These are phyloP conservation scores for Domatiomyces globalis DNA, from an alignment of 2,329 filamentous ascomycete species.

Conservation along the genomic window DNA sequence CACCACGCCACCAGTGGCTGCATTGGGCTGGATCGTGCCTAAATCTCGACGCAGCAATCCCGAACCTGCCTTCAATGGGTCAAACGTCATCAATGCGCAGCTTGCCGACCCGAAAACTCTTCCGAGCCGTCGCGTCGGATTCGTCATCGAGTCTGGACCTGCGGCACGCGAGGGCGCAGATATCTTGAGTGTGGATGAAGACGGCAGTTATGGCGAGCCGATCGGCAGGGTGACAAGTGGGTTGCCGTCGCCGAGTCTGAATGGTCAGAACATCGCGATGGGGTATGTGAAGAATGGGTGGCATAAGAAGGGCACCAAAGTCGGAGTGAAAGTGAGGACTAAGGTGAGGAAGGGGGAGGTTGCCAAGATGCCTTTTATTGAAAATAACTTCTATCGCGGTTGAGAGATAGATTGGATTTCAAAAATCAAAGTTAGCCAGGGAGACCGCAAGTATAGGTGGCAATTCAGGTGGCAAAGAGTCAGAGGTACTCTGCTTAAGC, in stretches of 20 bases:
- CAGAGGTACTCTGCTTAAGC: too few species aligned
- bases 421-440: neutral
- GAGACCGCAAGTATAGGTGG: neutral
- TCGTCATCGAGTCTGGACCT: constrained; percentile 63
- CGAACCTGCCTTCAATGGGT: constrained; percentile 68
- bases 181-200: constrained; percentile 46
- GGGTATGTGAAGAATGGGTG: constrained; percentile 69
- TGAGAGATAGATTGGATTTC: neutral
- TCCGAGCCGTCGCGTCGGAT: constrained; percentile 61
- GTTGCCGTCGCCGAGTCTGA: constrained; percentile 71
- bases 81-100: constrained; percentile 61
- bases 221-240: constrained; percentile 79
- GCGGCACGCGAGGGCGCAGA: constrained; percentile 81
- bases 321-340: constrained; percentile 64
- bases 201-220: constrained; percentile 38
- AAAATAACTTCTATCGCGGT: constrained; percentile 56
- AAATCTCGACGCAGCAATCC: constrained; percentile 49
- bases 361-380: constrained; percentile 78
- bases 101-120: constrained; percentile 47
- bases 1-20: constrained; percentile 54
- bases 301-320: constrained; percentile 72
- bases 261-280: constrained; percentile 84
- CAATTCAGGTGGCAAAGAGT: too few species aligned
- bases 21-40: constrained; percentile 67
- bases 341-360: constrained; percentile 61